Percentiles rank a stretch among this genome's conserved stretches.
These are phyloP conservation scores for Abrus precatorius DNA, from an alignment of 306 rosid species.

Conservation along the genomic window DNA sequence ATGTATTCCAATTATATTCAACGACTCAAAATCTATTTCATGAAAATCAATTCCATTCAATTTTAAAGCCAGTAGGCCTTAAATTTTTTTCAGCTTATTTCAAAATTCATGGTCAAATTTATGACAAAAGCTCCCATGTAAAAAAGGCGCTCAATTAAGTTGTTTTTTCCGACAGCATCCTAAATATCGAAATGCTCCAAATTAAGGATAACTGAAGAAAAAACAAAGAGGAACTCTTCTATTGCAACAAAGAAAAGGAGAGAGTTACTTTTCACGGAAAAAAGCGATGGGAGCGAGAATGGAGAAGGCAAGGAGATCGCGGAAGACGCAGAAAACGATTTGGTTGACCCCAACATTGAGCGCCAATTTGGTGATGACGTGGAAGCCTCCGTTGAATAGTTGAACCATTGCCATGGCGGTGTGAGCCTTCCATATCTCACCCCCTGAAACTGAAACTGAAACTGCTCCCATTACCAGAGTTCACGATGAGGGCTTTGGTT, in stretches of 20 bases:
- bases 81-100: too few relatives aligned
- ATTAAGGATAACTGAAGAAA: too few relatives aligned
- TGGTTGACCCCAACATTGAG: slow-evolving; percentile 89
- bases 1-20: too few relatives aligned
- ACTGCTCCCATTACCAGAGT: neutral
- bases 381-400: slow-evolving; percentile 83
- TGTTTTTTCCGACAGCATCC: too few relatives aligned
- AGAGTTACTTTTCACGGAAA: slow-evolving; percentile 72
- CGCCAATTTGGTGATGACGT: slow-evolving; percentile 86
- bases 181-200: too few relatives aligned
- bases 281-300: slow-evolving; percentile 88
- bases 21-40: too few relatives aligned
- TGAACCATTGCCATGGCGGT: slow-evolving; percentile 78
- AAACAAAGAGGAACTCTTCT: too few relatives aligned
- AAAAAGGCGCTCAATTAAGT: too few relatives aligned
- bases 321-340: slow-evolving; percentile 82
- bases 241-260: neutral
- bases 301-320: slow-evolving; percentile 79
- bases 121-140: too few relatives aligned
- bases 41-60: too few relatives aligned
- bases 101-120: too few relatives aligned
- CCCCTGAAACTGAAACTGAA: slow-evolving; percentile 30
- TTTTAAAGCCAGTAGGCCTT: too few relatives aligned
- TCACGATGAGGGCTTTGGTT: neutral
- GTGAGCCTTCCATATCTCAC: slow-evolving; percentile 70